Evolutionary conservation across 2,329 filamentous ascomycete species (phyloP), one percentile per base, ranked within the genome.

Genomic region (Diaporthe nobilis): DNA sequence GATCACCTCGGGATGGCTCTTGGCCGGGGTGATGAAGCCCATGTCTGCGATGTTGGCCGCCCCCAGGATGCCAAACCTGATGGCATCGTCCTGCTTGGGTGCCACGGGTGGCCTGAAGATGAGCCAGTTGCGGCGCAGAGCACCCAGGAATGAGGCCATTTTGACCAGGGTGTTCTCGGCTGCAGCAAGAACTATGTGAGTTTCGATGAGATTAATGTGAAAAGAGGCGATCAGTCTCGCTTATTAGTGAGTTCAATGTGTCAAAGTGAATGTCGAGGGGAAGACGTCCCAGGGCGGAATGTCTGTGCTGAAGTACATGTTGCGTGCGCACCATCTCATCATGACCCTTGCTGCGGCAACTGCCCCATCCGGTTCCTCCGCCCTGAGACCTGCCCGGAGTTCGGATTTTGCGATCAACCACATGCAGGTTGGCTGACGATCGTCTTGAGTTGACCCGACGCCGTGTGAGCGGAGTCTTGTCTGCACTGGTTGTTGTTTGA

Each of bases 1-100:
- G 17, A 90, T 83, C 20, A 91, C 87, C 53, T 90, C 88, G 0
- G 89, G 83, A 78, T 92, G 90, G 4, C 84, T 85, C 76, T 84
- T 86, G 20, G 89, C 89, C 0, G 90, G 89, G 3, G 76, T 79
- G 49, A 91, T 86, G 25, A 90, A 78, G 17, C 85, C 84, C 22
- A 81, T 71, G 0, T 86, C 85, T 12, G 79, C 83, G 55, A 86
- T 85, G 9, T 82, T 81, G 34, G 84, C 83, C 13, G 85, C 84
- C n/a, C 85, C 85, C 17, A 87, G 80, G 72, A 87, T 82, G 51
- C 86, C 86, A 73, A 87, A 84, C 51, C 78, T 81, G 49, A 87
- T 78, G 8, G 81, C 82, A 75, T 81, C 71, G 10, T 75, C 70
- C 15, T 70, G n/a, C 61, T 76, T 77, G 10, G 68, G 42, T 3